Evolutionary conservation across 2,329 filamentous ascomycete species (phyloP), one percentile per base, ranked within the genome.

Genomic region (Teratosphaeria zuluensis): DNA sequence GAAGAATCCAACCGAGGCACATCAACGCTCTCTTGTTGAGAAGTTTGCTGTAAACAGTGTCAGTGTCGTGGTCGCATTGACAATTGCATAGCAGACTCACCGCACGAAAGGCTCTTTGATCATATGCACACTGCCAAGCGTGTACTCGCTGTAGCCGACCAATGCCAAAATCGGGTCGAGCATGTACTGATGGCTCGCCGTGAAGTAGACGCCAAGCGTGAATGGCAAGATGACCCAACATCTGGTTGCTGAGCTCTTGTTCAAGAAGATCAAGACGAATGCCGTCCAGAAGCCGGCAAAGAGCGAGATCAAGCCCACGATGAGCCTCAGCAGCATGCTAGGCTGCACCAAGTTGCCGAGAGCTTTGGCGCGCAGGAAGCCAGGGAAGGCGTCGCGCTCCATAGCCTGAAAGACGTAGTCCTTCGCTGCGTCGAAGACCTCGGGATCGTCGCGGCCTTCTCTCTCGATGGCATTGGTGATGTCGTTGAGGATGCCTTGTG

Each of bases 321-420:
- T 90, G 56, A 97, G 78, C 57, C 94, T 84, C 66, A 95, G 81
- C 70, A 97, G 84, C 65, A 95, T 86, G 53, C 90, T 95, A 16
- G 92, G 85, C 2, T 92, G 94, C 31, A 99, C 92, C 14, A 99
- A 81, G 70, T 99, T 99, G 61, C 95, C 95, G 28, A 99, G 80
- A 2, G 94, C 94, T 77, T 97, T 97, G 76, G 90, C 90, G 70
- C 92, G 84, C 60, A 99, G 80, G 75, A 99, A 99, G 0, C 92
- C 92, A 0, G 95, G 94, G 72, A 96, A 99, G n/a, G 95, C 94
- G 76, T 99, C 94, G 58, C 95, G 85, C 76, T 99, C 95, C 94
- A 99, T 99, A 35, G 95, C 95, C 76, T 99, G 95, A 74, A 97
- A 99, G 62, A 97, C 94, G 72, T 97, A 99, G 77, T 99, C 94